These are phyloP conservation scores for Trametes sanguinea DNA, from an alignment of 768 basidiomycete species.

Conservation along the genomic window DNA sequence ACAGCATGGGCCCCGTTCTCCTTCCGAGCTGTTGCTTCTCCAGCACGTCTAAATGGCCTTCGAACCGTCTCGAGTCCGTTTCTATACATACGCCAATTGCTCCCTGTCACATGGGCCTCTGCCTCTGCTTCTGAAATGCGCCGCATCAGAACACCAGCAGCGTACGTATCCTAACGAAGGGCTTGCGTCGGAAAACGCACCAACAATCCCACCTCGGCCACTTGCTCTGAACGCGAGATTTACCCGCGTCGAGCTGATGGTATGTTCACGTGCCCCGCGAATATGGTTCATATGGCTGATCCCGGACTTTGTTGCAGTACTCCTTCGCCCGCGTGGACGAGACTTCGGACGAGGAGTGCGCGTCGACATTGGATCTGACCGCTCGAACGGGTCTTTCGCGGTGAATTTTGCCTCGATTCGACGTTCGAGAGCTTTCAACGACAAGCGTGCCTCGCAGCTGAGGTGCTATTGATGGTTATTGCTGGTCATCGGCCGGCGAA, in stretches of 20 bases:
- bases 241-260: not conserved
- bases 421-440: not conserved
- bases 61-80: not conserved
- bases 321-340: not conserved
- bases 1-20: not conserved
- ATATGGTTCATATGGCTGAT: not conserved
- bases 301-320: not conserved
- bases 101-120: not conserved
- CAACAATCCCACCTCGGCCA: too few relatives aligned
- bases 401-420: not conserved
- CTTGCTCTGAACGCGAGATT: not conserved
- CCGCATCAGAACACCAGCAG: not conserved
- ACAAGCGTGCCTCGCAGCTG: not conserved
- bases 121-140: not conserved
- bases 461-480: too few relatives aligned
- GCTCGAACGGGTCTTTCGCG: slow-evolving; percentile 2
- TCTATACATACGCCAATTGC: not conserved
- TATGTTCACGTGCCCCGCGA: not conserved
- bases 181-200: not conserved
- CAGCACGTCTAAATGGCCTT: not conserved
- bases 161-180: not conserved
- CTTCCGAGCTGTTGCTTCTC: not conserved
- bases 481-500: too few relatives aligned
- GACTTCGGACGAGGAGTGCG: not conserved
- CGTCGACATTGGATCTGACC: not conserved